Evolutionary conservation across 2,329 filamentous ascomycete genomes (phyloP), one percentile per base, ranked within the genome.

Genomic region (Pleurostoma richardsiae): DNA sequence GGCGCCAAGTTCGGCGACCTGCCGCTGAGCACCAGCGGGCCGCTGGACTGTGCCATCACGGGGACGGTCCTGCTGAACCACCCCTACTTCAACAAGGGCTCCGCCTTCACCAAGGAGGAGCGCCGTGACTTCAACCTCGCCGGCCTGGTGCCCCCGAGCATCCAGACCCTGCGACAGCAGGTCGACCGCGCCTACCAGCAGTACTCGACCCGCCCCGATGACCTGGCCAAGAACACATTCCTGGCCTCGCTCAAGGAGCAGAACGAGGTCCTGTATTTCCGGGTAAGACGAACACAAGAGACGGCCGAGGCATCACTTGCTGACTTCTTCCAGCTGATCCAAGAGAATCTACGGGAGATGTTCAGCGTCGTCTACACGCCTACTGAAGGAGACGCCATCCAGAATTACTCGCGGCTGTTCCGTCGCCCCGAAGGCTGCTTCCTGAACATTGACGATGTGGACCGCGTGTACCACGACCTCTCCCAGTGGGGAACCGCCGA

Each of bases 341-440:
- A 88, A 60, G 81, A 87, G 4, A 85, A 95, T 56, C 68, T 95
- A 26, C 83, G 87, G 52, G 89, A 95, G 60, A 94, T 95, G 87
- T 91, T 95, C 59, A 82, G 85, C 39, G 72, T 95, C n/a, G 88
- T 95, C 29, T 96, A 95, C 60, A 95, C 90, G 0, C 90, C 90
- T 0, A 95, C 90, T 0, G 90, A 95, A 66, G 89, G 88, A 6
- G 88, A 95, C 39, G 90, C 90, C 0, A 95, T 95, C 43, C 81
- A 88, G 54, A 87, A 91, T 52, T 95, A 88, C 60, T 94, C 88
- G 0, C 71, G 83, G 0, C 63, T 94, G 0, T 95, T 95, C 58
- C 72, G 90, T 8, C 74, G 80, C 19, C 88, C 90, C 0, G 86
- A 92, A 54, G 90, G 90, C 0, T 90, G 88, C 56, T 95, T 90